Conservation (phyloP, 2,329 filamentous ascomycete genomes). For the Penicillium sp. region DNA sequence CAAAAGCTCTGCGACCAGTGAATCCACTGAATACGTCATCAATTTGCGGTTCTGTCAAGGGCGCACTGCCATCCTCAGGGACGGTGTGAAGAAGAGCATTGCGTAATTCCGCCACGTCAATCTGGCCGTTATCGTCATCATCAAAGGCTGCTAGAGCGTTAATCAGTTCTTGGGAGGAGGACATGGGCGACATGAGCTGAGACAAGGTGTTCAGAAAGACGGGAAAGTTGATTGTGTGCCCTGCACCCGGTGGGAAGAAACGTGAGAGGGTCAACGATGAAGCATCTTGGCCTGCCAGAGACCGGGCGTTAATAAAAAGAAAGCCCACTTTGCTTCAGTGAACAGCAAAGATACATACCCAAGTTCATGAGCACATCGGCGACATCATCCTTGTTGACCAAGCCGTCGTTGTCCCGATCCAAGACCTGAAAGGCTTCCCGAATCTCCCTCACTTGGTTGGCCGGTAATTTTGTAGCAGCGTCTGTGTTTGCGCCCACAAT, state of each 20-base stretch:
- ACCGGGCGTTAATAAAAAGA: neutral
- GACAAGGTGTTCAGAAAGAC: conserved; percentile 82
- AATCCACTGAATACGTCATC: conserved; percentile 87
- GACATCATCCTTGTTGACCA: conserved; percentile 77
- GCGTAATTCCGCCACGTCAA: conserved; percentile 77
- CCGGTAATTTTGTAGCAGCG: conserved; percentile 58
- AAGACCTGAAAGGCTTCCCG: conserved; percentile 92
- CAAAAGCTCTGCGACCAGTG: conserved; percentile 78
- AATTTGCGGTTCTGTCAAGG: conserved; percentile 69
- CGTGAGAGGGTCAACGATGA: conserved; percentile 66
- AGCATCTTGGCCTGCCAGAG: conserved; percentile 67
- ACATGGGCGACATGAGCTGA: conserved; percentile 68
- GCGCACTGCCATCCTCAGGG: conserved; percentile 66
- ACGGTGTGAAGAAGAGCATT: conserved; percentile 79
- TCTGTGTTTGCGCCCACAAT: conserved; percentile 30
- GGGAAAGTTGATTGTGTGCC: conserved; percentile 76
- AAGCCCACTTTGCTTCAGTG: neutral
- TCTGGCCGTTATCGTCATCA: conserved; percentile 89
- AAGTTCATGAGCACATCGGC: conserved; percentile 83
- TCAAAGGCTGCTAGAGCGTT: conserved; percentile 95
- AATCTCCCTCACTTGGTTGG: conserved; percentile 79
- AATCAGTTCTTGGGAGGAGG: conserved; percentile 72
- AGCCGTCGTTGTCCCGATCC: conserved; percentile 82
- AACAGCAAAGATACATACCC: conserved; percentile 48
- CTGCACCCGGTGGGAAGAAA: conserved; percentile 74